phyloP scores from a whole-genome alignment of 176 grass and related monocot genomes.

The maize (Zea mays) region Zm-B73-REFERENCE-NAM-5.0 NC_050097.1:19086501-19087000 shows the following conservation, averaged over 20 bases:
- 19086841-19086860: background rate
- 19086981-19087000: background rate
- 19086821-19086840: background rate
- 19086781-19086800: constrained; percentile 15
- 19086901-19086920: background rate
- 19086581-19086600: constrained; percentile 76
- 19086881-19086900: background rate
- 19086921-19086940: constrained; percentile 2
- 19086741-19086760: constrained; percentile 65
- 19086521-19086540: constrained; percentile 11
- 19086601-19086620: constrained; percentile 99
- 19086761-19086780: constrained; percentile 76
- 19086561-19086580: constrained; percentile 89
- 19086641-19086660: constrained; percentile 69
- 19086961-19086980: background rate
- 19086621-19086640: constrained; percentile 91
- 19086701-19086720: constrained; percentile 81
- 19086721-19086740: constrained; percentile 76
- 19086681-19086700: constrained; percentile 92
- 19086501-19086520: constrained; percentile 8
- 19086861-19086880: background rate
- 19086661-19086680: constrained; percentile 95
- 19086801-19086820: background rate
- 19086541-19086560: constrained; percentile 38
- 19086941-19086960: background rate